phyloP scores from a whole-genome alignment of 805 yeast genomes.

The Torulaspora maleeae region DNA sequence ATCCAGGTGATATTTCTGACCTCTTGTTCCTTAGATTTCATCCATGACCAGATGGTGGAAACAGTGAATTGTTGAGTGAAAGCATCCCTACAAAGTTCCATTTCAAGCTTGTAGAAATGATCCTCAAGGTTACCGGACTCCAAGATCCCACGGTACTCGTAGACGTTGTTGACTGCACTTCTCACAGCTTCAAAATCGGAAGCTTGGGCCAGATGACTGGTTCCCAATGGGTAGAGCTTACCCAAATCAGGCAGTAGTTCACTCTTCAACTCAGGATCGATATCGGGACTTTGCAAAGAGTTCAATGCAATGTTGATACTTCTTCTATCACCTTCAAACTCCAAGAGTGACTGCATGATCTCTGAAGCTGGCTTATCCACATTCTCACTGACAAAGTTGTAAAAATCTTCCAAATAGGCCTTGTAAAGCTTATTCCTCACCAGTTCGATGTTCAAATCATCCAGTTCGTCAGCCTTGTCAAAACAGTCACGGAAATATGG shows the following conservation, averaged over 20 bases:
- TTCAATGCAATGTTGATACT: conserved; percentile 87
- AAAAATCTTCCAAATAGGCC: conserved; percentile 88
- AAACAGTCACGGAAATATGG: conserved; percentile 91
- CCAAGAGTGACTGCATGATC: conserved; percentile 70
- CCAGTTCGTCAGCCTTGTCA: conserved; percentile 79
- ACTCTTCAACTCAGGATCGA: conserved; percentile 66
- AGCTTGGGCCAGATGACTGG: conserved; percentile 68
- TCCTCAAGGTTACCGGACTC: conserved; percentile 72
- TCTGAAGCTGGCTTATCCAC: conserved; percentile 75
- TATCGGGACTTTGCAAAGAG: conserved; percentile 50
- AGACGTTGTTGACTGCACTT: conserved; percentile 54
- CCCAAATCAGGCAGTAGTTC: conserved; percentile 84
- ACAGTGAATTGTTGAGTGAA: conserved; percentile 95
- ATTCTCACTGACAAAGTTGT: conserved; percentile 53
- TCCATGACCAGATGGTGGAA: conserved; percentile 93
- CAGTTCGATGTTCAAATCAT: conserved; percentile 92
- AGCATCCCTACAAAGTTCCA: conserved; percentile 87
- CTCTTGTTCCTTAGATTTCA: conserved; percentile 94
- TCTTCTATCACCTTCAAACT: conserved; percentile 93
- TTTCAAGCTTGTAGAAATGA: conserved; percentile 86
- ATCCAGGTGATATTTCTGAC: conserved; percentile 98
- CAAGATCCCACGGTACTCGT: conserved; percentile 59
- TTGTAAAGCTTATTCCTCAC: conserved; percentile 87
- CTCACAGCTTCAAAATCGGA: conserved; percentile 77
- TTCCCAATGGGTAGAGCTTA: conserved; percentile 63